Conservation (phyloP, 495 filamentous ascomycete species). For the Aspergillus incahuasiensis region DNA sequence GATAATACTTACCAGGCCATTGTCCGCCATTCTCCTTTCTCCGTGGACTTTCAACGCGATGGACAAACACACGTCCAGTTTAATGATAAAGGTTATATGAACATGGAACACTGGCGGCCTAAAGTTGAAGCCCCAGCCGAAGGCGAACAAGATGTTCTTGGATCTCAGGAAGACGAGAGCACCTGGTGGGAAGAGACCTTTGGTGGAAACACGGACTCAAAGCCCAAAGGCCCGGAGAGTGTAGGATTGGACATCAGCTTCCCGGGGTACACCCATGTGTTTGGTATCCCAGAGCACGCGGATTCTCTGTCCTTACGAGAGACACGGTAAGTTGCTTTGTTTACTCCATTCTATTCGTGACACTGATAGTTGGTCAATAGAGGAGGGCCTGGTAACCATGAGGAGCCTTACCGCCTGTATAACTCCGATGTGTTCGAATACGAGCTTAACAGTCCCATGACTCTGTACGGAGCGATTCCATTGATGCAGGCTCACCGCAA, state of each 20-base stretch:
- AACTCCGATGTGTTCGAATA: constrained; percentile 98
- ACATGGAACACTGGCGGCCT: constrained; percentile 91
- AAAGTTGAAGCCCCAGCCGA: constrained; percentile 67
- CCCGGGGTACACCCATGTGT: constrained; percentile 86
- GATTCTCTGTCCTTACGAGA: constrained; percentile 81
- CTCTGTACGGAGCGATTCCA: constrained; percentile 92
- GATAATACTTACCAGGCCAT: constrained; percentile 69
- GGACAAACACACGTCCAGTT: constrained; percentile 78
- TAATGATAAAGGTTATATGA: constrained; percentile 81
- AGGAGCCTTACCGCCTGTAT: constrained; percentile 91
- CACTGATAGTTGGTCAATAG: constrained; percentile 33
- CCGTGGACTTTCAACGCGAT: constrained; percentile 77
- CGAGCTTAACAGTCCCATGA: constrained; percentile 94
- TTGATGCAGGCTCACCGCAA: constrained; percentile 96
- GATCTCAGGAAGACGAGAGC: constrained; percentile 61
- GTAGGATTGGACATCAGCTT: constrained; percentile 88
- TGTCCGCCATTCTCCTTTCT: constrained; percentile 78
- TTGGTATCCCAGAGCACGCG: constrained; percentile 91
- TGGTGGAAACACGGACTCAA: constrained; percentile 88
- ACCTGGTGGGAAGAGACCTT: constrained; percentile 98
- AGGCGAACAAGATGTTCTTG: constrained; percentile 36
- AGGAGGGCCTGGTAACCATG: constrained; percentile 78
- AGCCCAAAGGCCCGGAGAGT: constrained; percentile 86
- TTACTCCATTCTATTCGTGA: background rate
- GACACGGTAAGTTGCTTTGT: constrained; percentile 55